Conservation (phyloP, 345 rosid genomes). For the Rhodamnia argentea region DNA sequence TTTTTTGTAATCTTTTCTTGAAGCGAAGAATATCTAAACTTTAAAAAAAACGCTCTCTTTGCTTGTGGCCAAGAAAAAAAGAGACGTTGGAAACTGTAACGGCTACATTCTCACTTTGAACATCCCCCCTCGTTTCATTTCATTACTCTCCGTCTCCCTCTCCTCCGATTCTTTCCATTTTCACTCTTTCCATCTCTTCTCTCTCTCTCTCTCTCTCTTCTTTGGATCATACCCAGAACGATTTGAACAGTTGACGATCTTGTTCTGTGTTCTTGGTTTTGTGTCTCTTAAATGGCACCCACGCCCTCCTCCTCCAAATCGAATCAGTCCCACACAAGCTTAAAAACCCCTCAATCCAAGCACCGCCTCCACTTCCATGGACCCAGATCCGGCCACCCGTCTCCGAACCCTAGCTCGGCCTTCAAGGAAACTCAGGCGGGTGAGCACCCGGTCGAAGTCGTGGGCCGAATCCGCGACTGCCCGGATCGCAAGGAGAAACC, state of each 20-base stretch:
- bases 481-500: slow-evolving; percentile 58
- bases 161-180: neutral
- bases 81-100: slow-evolving; percentile 33
- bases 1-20: neutral
- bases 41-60: neutral
- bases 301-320: slow-evolving; percentile 60
- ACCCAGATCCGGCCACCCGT: slow-evolving; percentile 17
- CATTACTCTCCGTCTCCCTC: neutral
- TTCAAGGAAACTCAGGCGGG: slow-evolving; percentile 31
- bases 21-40: neutral
- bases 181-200: neutral
- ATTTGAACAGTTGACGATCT: neutral
- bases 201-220: neutral
- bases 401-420: slow-evolving; percentile 31
- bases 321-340: slow-evolving; percentile 13
- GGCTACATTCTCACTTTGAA: slow-evolving; percentile 28
- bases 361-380: slow-evolving; percentile 59
- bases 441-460: slow-evolving; percentile 92
- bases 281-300: slow-evolving; percentile 49
- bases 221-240: neutral
- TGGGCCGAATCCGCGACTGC: slow-evolving; percentile 52
- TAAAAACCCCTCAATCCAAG: slow-evolving; percentile 67
- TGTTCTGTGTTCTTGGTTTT: neutral
- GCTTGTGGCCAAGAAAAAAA: neutral
- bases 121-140: slow-evolving; percentile 2